A percentile compares a stretch with the other conserved stretches of the same genome.
phyloP scores from a whole-genome alignment of 192 early-diverging fungal species.

The Pecoramyces ruminantium region DNA sequence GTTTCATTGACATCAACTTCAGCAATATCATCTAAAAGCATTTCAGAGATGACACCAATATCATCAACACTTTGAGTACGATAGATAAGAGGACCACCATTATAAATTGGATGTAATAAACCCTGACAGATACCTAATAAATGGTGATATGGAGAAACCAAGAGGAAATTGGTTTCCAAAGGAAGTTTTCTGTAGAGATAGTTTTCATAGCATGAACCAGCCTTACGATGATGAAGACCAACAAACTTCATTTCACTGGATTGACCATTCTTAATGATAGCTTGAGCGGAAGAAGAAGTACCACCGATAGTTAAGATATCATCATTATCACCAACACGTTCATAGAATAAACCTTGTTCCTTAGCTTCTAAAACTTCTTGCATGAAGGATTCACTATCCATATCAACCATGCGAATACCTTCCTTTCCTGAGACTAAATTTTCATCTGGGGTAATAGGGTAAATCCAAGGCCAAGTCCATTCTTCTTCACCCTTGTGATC shows the following conservation, averaged over 20 bases:
- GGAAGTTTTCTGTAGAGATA: neutral
- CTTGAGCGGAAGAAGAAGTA: neutral
- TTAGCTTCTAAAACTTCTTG: neutral
- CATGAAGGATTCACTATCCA: neutral
- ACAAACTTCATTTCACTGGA: neutral
- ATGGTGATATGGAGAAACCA: neutral
- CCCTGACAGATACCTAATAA: neutral
- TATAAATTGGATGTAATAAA: neutral
- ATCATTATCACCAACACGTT: neutral
- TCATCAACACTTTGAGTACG: neutral
- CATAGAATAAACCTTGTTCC: neutral
- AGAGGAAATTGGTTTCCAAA: neutral
- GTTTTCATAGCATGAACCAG: neutral
- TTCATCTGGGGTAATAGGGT: neutral
- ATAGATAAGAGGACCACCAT: neutral
- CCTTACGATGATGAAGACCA: neutral
- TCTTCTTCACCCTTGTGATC: neutral
- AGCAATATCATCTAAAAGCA: neutral
- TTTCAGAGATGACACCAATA: neutral
- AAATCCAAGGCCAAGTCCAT: neutral
- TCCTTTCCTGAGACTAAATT: neutral
- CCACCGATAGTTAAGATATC: neutral
- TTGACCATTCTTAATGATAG: neutral
- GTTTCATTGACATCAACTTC: neutral
- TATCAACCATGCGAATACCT: neutral